phyloP scores from a whole-genome alignment of 2,329 filamentous ascomycete species.

The Anthostomella pinea region DNA sequence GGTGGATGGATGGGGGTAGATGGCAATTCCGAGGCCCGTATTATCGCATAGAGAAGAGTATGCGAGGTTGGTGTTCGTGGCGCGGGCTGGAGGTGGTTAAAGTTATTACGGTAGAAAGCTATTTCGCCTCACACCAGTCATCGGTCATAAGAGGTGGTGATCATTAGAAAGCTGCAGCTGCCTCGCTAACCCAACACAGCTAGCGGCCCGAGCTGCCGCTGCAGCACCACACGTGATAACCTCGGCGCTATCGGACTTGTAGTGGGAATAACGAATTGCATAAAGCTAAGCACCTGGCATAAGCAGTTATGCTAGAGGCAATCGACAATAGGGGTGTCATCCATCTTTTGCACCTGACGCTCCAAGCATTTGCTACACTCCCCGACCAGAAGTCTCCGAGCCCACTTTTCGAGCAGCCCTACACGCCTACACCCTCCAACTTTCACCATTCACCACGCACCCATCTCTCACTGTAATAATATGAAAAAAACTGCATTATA shows the following conservation, averaged over 20 bases:
- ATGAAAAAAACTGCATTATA: no score
- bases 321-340: no score
- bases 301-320: no score
- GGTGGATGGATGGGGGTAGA: constrained; percentile 8
- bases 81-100: constrained; percentile 1
- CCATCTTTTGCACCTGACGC: no score
- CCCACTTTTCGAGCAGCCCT: no score
- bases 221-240: not conserved
- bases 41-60: constrained; percentile 23
- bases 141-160: constrained; percentile 20
- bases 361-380: no score
- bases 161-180: constrained; percentile 20
- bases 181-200: constrained; percentile 13
- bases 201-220: constrained; percentile 3
- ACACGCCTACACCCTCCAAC: no score
- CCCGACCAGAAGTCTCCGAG: no score
- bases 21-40: constrained; percentile 9
- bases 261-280: no score
- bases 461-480: no score
- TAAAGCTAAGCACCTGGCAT: no score
- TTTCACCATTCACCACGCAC: no score
- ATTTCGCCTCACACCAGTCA: constrained; percentile 19
- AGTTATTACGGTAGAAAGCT: constrained; percentile 5
- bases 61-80: constrained; percentile 4
- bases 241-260: not conserved